phyloP scores from a whole-genome alignment of 768 basidiomycete species.

The Phlebiopsis flavidoalba region DNA sequence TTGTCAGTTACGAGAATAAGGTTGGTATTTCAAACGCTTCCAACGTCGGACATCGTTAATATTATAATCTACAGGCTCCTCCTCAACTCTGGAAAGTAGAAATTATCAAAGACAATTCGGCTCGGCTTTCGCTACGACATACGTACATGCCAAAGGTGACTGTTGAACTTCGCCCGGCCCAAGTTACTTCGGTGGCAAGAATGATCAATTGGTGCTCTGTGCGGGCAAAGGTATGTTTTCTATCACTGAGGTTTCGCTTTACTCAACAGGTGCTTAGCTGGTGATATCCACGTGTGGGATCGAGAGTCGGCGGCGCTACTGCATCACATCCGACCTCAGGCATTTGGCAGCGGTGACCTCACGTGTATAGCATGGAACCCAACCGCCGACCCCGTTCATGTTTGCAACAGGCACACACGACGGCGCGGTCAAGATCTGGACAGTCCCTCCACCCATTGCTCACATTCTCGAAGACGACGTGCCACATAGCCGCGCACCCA shows the following conservation, averaged over 20 bases:
- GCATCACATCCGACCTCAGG: conserved; percentile 62
- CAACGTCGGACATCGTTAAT: not conserved
- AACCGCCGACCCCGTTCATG: conserved; percentile 57
- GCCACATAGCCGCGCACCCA: conserved; percentile 4
- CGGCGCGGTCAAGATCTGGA: conserved; percentile 71
- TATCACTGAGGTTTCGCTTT: not conserved
- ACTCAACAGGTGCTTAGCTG: conserved; percentile 40
- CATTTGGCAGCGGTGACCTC: conserved; percentile 53
- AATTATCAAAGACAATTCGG: conserved; percentile 46
- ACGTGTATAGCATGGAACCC: conserved; percentile 81
- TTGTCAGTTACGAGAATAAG: conserved; percentile 74
- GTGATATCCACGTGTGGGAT: conserved; percentile 86
- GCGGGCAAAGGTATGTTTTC: conserved; percentile 60
- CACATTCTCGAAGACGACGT: not conserved
- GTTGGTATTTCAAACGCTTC: conserved; percentile 25
- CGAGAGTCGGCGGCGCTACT: conserved; percentile 70
- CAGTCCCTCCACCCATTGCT: conserved; percentile 16
- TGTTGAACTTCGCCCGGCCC: conserved; percentile 76
- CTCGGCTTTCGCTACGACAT: conserved; percentile 44
- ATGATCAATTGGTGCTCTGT: conserved; percentile 74
- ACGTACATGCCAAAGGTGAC: conserved; percentile 66
- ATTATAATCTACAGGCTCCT: conserved; percentile 42
- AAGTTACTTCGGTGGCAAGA: conserved; percentile 77
- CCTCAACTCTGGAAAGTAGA: conserved; percentile 77
- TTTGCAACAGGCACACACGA: conserved; percentile 71